Base-by-base conservation (phyloP, 129 eudicot species). In the carrot (Daucus carota) region DNA sequence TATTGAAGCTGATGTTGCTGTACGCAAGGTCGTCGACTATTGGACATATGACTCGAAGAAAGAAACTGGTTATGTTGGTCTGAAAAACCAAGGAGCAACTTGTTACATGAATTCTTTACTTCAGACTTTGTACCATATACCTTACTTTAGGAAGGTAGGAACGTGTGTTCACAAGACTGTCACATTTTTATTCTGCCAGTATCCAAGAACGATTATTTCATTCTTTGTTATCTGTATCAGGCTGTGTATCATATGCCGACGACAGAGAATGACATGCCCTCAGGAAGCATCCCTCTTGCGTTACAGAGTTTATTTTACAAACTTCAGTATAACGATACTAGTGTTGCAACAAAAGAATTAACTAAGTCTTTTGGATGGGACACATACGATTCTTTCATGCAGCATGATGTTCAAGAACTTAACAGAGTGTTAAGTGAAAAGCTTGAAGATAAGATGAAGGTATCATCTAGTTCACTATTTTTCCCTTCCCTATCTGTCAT, bases 361-460 rank as follows among this genome's bases (percentile, higher is more conserved):
- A 93, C 98, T 24, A 93, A 90, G 85, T 93, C 98, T 72, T 93
- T 93, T 86, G 97, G 98, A 72, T 93, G 98, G 98, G 98, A 93
- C 80, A 88, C 98, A 14, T 90, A 88, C 77, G 98, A 93, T 81
- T 93, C 98, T 38, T 93, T 93, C 79, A 88, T 93, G 98, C 97
- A 93, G 84, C 98, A 93, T 81, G 98, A 93, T 83, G 98, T 90
- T 73, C 98, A 93, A 87, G 98, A 93, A 80, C 96, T 93, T 67
- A 93, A 93, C 66, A 84, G 98, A 83, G 98, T 93, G 62, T 78
- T 93, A 77, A 87, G 88, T 85, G 98, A 93, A 84, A 93, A 93
- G 85, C 98, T 93, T 76, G 98, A 93, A 81, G 98, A 93, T 77
- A 93, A 93, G 86, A 93, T 93, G 98, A 93, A 93, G 97, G 98